These are phyloP conservation scores for Pachyrhizus erosus DNA, from an alignment of 306 rosid genomes.

Conservation along the genomic window DNA sequence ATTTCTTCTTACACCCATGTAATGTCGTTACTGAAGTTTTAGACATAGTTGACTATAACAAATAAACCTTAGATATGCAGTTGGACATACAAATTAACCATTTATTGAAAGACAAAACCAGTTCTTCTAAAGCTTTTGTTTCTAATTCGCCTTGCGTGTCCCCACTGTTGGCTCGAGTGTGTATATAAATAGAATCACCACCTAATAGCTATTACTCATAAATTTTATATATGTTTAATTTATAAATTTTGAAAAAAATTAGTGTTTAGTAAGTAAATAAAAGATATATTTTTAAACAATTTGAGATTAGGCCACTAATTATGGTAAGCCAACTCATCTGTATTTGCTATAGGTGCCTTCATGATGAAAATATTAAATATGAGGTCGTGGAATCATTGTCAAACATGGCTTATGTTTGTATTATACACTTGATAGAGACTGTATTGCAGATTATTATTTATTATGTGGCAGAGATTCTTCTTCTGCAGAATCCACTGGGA, in stretches of 20 bases:
- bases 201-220: too few relatives aligned
- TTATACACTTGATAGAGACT: background rate
- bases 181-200: background rate
- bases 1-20: conserved; percentile 19
- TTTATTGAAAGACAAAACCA: background rate
- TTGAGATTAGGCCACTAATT: conserved; percentile 13
- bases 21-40: background rate
- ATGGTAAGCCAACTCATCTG: background rate
- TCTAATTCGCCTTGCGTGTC: background rate
- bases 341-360: background rate
- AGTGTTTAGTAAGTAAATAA: background rate
- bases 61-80: background rate
- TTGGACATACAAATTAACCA: background rate
- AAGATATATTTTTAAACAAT: background rate
- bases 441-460: conserved; percentile 17
- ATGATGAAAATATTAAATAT: background rate
- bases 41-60: background rate
- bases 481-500: conserved; percentile 61
- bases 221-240: too few relatives aligned
- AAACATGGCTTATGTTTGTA: background rate
- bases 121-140: background rate
- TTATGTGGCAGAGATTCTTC: conserved; percentile 15
- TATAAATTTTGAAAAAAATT: background rate
- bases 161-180: background rate
- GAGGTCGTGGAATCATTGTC: background rate